These are phyloP conservation scores for Cenchrus americanus DNA, from an alignment of 176 grass and related monocot genomes.

Conservation along the genomic window DNA sequence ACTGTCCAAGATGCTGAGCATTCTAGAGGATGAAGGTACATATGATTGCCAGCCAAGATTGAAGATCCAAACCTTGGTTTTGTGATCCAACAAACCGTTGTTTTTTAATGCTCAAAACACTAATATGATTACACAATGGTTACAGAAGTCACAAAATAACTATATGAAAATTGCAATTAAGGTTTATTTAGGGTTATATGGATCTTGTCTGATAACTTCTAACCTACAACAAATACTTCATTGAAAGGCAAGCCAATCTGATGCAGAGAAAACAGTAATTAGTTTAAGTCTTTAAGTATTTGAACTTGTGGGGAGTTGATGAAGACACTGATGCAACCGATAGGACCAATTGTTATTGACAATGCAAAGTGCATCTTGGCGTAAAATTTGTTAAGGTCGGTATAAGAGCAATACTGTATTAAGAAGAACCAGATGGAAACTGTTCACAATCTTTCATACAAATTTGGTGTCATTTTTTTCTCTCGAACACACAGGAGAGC, in stretches of 20 bases:
- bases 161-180: background rate
- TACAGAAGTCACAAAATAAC: background rate
- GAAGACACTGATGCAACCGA: background rate
- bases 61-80: conserved; percentile 1
- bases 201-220: background rate
- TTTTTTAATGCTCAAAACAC: background rate
- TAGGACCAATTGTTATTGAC: background rate
- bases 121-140: background rate
- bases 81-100: background rate
- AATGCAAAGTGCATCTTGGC: background rate
- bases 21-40: too few relatives aligned
- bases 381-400: background rate
- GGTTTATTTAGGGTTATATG: background rate
- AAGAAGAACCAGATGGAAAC: background rate
- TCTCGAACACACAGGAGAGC: too few relatives aligned
- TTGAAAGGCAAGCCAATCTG: background rate
- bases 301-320: background rate
- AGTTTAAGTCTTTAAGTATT: background rate
- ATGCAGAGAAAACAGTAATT: conserved; percentile 18
- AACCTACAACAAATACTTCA: background rate
- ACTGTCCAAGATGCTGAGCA: background rate
- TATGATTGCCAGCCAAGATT: background rate
- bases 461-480: background rate
- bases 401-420: background rate
- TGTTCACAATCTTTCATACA: background rate